Evolutionary conservation across 1,139 yeast species (phyloP).

Genomic region (Schwanniomyces etchellsii): DNA sequence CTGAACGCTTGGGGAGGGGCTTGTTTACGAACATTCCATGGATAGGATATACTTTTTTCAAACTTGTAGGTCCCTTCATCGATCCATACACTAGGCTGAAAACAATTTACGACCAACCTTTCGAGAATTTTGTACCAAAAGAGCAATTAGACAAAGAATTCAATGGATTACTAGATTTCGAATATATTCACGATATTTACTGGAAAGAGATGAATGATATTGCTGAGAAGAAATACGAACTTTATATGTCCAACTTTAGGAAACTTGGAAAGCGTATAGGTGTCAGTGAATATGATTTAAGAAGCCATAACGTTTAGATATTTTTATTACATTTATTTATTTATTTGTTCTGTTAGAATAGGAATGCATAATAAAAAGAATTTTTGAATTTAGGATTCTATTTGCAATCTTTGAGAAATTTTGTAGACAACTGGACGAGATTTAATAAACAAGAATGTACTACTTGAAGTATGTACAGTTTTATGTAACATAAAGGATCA

Average conservation of each 20-base stretch:
- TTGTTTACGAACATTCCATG: constrained; percentile 44
- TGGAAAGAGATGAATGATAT: constrained; percentile 70
- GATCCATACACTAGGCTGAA: constrained; percentile 47
- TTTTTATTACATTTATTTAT: not conserved
- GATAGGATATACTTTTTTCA: constrained; percentile 43
- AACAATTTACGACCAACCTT: constrained; percentile 45
- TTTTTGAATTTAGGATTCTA: not conserved
- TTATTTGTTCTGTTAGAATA: too few species aligned
- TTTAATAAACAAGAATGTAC: too few species aligned
- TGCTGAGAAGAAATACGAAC: constrained; percentile 48
- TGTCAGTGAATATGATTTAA: constrained; percentile 50
- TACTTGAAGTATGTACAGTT: too few species aligned
- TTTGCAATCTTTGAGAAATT: constrained; percentile 1
- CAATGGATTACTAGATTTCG: constrained; percentile 33
- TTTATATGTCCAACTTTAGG: constrained; percentile 58
- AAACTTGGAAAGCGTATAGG: constrained; percentile 71
- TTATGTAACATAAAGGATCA: too few species aligned
- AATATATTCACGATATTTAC: constrained; percentile 69
- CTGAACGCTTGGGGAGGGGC: constrained; percentile 45
- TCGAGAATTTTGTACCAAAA: constrained; percentile 38
- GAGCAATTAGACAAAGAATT: constrained; percentile 45
- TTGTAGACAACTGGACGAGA: too few species aligned
- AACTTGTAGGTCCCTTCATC: constrained; percentile 43
- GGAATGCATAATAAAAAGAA: not conserved
- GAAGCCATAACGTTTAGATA: constrained; percentile 11